These are phyloP conservation scores for Arxiozyma telluris DNA, from an alignment of 1,139 yeast genomes.

Conservation along the genomic window DNA sequence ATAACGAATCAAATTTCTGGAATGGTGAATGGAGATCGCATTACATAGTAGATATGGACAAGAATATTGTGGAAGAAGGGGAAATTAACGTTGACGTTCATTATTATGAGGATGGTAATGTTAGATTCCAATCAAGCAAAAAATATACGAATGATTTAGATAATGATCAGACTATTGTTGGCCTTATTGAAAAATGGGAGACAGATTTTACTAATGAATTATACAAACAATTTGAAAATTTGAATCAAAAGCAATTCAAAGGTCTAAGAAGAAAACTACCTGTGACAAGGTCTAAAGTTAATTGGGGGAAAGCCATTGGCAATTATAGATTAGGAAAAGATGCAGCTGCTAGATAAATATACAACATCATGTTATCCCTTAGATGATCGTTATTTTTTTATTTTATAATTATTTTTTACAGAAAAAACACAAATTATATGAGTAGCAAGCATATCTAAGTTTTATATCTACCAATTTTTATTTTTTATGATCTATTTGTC, in stretches of 20 bases:
- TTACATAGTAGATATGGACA: conserved; percentile 39
- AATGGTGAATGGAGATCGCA: conserved; percentile 83
- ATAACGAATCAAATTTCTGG: conserved; percentile 72
- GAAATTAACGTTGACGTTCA: conserved; percentile 64
- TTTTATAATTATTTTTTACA: too few species aligned
- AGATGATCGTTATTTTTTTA: too few species aligned
- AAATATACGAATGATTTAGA: conserved; percentile 27
- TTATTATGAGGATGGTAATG: conserved; percentile 94
- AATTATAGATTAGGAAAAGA: conserved; percentile 84
- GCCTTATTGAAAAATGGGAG: conserved; percentile 54
- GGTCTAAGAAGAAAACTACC: conserved; percentile 84
- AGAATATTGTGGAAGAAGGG: conserved; percentile 40
- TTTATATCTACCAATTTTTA: too few species aligned
- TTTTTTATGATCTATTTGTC: not conserved
- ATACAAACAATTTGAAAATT: conserved; percentile 54
- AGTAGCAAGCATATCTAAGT: too few species aligned
- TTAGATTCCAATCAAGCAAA: conserved; percentile 55
- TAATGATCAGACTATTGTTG: conserved; percentile 37
- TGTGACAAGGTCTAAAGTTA: conserved; percentile 79
- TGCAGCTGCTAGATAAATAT: conserved; percentile 40
- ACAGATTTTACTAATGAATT: conserved; percentile 44
- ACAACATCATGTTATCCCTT: conserved; percentile 5
- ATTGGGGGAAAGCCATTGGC: conserved; percentile 93
- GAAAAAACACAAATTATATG: too few species aligned
- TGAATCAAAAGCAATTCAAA: conserved; percentile 78